These are phyloP conservation scores for Malassezia restricta DNA, from an alignment of 1,284 basidiomycete species.

Conservation along the genomic window DNA sequence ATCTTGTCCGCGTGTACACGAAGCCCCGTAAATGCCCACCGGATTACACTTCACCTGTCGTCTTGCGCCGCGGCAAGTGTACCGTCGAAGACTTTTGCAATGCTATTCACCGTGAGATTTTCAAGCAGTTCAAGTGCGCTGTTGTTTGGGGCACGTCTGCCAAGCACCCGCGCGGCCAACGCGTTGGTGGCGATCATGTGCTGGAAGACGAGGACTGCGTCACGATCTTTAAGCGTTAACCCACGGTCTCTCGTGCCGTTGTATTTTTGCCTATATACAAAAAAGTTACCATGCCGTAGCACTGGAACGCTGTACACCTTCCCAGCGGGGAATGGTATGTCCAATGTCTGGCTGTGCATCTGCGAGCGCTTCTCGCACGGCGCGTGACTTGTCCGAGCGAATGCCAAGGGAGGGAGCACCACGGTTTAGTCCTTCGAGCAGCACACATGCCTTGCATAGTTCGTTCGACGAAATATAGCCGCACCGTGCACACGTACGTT, in stretches of 20 bases:
- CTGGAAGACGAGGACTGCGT: conserved; percentile 35
- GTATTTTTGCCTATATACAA: not conserved
- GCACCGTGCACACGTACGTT: conserved; percentile 37
- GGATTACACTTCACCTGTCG: conserved; percentile 61
- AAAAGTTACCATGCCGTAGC: conserved; percentile 10
- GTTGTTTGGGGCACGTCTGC: conserved; percentile 87
- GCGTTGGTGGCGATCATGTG: conserved; percentile 57
- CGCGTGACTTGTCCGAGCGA: conserved; percentile 27
- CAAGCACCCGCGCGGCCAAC: conserved; percentile 90
- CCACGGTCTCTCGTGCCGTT: not conserved
- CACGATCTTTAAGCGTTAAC: conserved; percentile 30
- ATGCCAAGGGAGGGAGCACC: conserved; percentile 38
- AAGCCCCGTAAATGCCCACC: conserved; percentile 82
- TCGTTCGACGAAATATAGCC: conserved; percentile 43
- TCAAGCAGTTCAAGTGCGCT: conserved; percentile 83
- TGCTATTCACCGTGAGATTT: conserved; percentile 82
- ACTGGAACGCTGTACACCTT: conserved; percentile 17
- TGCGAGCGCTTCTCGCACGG: conserved; percentile 18
- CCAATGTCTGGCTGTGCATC: conserved; percentile 7
- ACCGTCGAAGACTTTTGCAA: conserved; percentile 69
- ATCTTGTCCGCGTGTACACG: conserved; percentile 59
- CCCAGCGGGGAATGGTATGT: conserved; percentile 30
- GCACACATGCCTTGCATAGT: conserved; percentile 44
- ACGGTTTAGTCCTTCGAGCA: conserved; percentile 41
- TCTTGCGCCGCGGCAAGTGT: conserved; percentile 55